Base-by-base conservation (phyloP, 345 rosid genomes). In the Moricandia arvensis region DNA sequence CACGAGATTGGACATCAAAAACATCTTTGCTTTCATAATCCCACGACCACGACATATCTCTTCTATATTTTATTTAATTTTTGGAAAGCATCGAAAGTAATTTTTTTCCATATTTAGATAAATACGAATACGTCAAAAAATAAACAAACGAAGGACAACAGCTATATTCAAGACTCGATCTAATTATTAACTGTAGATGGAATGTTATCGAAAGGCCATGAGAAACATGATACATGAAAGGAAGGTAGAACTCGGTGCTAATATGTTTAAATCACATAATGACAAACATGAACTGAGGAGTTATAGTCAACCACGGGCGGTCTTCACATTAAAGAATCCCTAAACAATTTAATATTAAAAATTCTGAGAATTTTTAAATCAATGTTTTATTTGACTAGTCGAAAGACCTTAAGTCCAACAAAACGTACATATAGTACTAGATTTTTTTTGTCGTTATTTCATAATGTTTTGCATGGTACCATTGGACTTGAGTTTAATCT, bases 1-100 rank as follows among this genome's bases (percentile, higher is more conserved):
- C 41, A 75, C 79, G 79, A 67, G 73, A 75, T 34, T 75, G 68
- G 69, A 68, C 79, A 68, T 75, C 73, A 75, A 68, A 68, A 8
- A 18, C 79, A 68, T 68, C 5, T 68, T 60, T 75, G 49, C 68
- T 68, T 68, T 60, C 79, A 6, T 63, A 69, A 76, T 69, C 59
- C 17, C 58, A 69, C 35, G 69, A 75, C 69, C 47, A 62, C 58
- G 49, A 62, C 64, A 38, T 51, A 26, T 35, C 58, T 69, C 69
- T 61, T 62, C 64, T 38, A 62, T 26, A 15, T 69, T 62, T 53
- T 54, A 62, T 68, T 17, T 37, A 21, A 57, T 61, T 61, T 34
- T 27, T 75, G 16, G 38, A 75, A 75, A 33, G 41, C 41, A 67
- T 59, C 73, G 11, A 47, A 69, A 62, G 62, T 61, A 27, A 45